Percentiles rank a stretch among this genome's conserved stretches.
Evolutionary conservation across 2,329 filamentous ascomycete genomes (phyloP).

Genomic region (Penicillium frequentans): DNA sequence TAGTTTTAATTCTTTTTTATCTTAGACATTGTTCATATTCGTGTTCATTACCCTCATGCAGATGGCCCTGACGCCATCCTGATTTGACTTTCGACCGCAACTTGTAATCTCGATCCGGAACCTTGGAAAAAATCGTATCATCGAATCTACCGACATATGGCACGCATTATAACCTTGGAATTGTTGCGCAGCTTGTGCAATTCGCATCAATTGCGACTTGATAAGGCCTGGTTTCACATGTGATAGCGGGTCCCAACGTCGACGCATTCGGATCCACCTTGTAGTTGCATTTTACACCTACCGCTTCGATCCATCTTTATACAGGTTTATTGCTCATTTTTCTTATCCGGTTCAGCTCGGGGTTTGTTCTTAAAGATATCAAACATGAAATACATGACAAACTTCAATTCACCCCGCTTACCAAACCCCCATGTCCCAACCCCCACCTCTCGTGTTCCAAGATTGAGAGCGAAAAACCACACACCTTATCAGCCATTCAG

Average conservation of each 20-base stretch:
- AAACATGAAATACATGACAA: no score
- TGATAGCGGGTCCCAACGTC: conserved; percentile 34
- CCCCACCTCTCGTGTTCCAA: neutral
- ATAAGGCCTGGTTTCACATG: conserved; percentile 28
- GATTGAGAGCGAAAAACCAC: neutral
- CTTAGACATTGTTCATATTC: no score
- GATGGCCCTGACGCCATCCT: conserved; percentile 9
- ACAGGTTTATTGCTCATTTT: neutral
- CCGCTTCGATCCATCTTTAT: no score
- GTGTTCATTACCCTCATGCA: neutral
- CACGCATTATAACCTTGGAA: neutral
- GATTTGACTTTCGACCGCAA: conserved; percentile 7
- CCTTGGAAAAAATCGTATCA: neutral
- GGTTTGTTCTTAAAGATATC: no score
- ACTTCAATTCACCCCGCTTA: neutral
- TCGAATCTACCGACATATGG: neutral
- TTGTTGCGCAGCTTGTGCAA: neutral
- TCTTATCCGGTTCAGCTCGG: neutral
- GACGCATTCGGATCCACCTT: conserved; percentile 16
- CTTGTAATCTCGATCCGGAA: neutral
- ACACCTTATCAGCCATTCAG: conserved; percentile 12
- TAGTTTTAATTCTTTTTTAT: neutral
- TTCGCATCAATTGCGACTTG: conserved; percentile 6
- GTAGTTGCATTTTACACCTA: neutral
- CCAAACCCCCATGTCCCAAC: neutral